A percentile compares a stretch with the other conserved stretches of the same genome.
These are phyloP conservation scores for Phialocephala subalpina DNA, from an alignment of 2,329 filamentous ascomycete genomes.

Conservation along the genomic window DNA sequence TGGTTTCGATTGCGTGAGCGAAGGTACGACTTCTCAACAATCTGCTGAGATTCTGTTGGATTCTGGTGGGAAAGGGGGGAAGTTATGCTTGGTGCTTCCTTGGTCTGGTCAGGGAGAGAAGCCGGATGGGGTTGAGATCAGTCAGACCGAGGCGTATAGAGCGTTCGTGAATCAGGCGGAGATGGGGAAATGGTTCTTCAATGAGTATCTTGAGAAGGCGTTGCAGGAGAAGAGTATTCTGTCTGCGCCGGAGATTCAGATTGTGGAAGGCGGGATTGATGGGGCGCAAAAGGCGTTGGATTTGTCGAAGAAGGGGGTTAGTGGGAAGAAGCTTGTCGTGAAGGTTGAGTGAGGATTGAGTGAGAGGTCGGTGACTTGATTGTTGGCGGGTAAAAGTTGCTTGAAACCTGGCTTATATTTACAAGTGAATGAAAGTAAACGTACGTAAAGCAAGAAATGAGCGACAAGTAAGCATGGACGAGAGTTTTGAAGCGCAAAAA, in stretches of 20 bases:
- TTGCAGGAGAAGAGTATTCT: constrained; percentile 27
- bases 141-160: not conserved
- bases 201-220: constrained; percentile 26
- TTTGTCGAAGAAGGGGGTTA: constrained; percentile 30
- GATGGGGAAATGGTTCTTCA: constrained; percentile 29
- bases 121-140: constrained; percentile 25
- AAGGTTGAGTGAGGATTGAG: constrained; percentile 20
- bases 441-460: no score
- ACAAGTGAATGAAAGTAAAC: no score
- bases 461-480: no score
- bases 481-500: no score
- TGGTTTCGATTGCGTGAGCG: constrained; percentile 24
- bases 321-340: constrained; percentile 34
- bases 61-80: constrained; percentile 19
- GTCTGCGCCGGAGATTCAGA: constrained; percentile 25
- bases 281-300: constrained; percentile 25
- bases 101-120: constrained; percentile 13
- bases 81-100: constrained; percentile 16
- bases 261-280: constrained; percentile 28
- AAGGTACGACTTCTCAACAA: constrained; percentile 14
- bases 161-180: constrained; percentile 16
- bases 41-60: constrained; percentile 16
- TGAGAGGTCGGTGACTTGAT: no score
- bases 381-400: no score
- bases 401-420: no score